Evolutionary conservation across 78 protist species (phyloP), one percentile per base, ranked within the genome.

Genomic region (Paratrimastix pyriformis): DNA sequence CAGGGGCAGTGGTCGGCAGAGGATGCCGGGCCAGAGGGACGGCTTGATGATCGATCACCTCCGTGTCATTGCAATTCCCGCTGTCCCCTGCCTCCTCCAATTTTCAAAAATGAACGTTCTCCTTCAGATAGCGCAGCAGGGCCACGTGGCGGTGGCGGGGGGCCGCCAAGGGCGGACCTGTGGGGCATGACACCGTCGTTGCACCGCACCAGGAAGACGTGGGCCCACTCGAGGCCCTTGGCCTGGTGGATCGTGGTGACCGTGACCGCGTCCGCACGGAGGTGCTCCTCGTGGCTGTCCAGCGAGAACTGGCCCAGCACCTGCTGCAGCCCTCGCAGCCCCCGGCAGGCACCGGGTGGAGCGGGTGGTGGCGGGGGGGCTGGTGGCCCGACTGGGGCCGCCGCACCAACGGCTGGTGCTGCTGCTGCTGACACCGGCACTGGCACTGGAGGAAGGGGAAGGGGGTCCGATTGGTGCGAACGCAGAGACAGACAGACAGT

Each of bases 181-280:
- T 29, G 42, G 13, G 68, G 68, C 11, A 62, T 11, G 26, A 21
- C 21, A 29, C 68, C 68, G 13, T 62, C 68, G 37, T 62, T 62
- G 39, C 68, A 62, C 11, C 68, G 29, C 11, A 62, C 68, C 26
- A 62, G 29, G 37, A 62, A 62, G 45, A 62, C 68, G 21, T 62
- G 68, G 13, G 15, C 18, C 68, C 68, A 62, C 18, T 62, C 68
- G 42, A 62, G 18, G 13, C 68, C 68, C 21, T 62, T 62, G 45
- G 68, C 15, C 18, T 62, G 68, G 21, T 62, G 68, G 37, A 62
- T 62, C 18, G 68, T 62, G 13, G 68, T 62, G 24, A 62, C 68
- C 13, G 68, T 62, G 26, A 62, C 68, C 11, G 18, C 21, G n/a
- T 52, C 57, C 57, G 35, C 21, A 18, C 21, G 57, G 57, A 18